Evolutionary conservation across 352 stramenopile genomes (phyloP).

Genomic region (Peronospora farinosa): DNA sequence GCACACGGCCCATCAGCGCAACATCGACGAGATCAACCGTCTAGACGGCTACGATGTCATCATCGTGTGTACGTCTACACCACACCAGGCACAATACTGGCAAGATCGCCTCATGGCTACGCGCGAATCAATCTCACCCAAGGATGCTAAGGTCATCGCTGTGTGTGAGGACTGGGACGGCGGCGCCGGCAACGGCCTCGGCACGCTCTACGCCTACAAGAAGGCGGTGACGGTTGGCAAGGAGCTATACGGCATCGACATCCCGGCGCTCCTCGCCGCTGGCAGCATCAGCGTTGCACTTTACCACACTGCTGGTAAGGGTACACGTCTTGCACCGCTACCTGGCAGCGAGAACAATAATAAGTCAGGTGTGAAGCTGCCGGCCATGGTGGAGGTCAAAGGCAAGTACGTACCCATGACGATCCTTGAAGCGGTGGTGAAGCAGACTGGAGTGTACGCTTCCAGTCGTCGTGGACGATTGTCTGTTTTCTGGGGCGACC

Average conservation of each 20-base stretch:
- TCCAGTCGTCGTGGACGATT: constrained; percentile 90
- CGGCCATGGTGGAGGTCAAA: constrained; percentile 86
- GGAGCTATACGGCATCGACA: constrained; percentile 82
- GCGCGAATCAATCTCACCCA: constrained; percentile 70
- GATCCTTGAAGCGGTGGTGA: constrained; percentile 95
- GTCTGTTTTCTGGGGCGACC: constrained; percentile 97
- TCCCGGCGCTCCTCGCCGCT: constrained; percentile 67
- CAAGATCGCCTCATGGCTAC: constrained; percentile 90
- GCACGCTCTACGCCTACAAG: constrained; percentile 93
- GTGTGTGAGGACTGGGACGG: constrained; percentile 95
- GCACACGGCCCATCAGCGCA: constrained; percentile 50
- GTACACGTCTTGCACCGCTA: constrained; percentile 93
- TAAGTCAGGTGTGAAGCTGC: constrained; percentile 98
- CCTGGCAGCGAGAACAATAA: constrained; percentile 98
- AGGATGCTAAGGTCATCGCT: constrained; percentile 90
- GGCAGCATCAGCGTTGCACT: constrained; percentile 88
- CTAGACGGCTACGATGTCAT: constrained; percentile 93
- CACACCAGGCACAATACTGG: constrained; percentile 95
- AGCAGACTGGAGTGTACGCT: constrained; percentile 97
- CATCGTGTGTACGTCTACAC: constrained; percentile 96
- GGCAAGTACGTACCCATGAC: constrained; percentile 90
- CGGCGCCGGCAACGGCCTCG: constrained; percentile 94
- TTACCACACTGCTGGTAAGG: constrained; percentile 97
- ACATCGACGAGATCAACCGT: constrained; percentile 82
- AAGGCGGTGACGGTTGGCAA: constrained; percentile 89